Conservation (phyloP, 352 stramenopile species). For the Phytophthora rubi region DNA sequence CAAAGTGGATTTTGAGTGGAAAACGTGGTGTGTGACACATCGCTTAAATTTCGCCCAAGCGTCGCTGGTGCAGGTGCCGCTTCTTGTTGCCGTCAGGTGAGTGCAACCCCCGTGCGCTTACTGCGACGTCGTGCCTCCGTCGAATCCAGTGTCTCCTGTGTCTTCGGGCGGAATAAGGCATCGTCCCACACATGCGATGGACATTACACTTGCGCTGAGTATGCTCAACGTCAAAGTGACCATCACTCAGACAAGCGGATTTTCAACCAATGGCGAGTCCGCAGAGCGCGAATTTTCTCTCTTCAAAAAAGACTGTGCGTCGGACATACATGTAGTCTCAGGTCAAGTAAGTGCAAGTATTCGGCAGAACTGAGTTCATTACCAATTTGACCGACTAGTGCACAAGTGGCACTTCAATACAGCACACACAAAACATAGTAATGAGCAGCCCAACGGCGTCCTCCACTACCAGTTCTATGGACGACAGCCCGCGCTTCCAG, state of each 20-base stretch:
- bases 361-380: constrained; percentile 15
- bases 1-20: constrained; percentile 24
- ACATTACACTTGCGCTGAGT: constrained; percentile 7
- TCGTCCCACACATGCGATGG: constrained; percentile 4
- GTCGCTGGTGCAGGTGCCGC: not conserved
- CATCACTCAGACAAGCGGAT: constrained; percentile 17
- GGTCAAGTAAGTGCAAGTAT: not conserved
- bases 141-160: constrained; percentile 8
- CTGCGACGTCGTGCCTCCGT: not conserved
- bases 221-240: constrained; percentile 28
- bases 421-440: not conserved
- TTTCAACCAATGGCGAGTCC: constrained; percentile 24
- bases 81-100: constrained; percentile 8
- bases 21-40: constrained; percentile 14
- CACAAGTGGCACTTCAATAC: constrained; percentile 22
- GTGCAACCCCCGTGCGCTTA: constrained; percentile 1
- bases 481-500: constrained; percentile 29
- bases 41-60: not conserved
- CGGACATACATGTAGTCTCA: constrained; percentile 1
- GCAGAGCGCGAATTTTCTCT: constrained; percentile 28
- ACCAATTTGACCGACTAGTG: constrained; percentile 15
- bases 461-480: constrained; percentile 24
- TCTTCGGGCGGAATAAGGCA: constrained; percentile 1
- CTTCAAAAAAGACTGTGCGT: constrained; percentile 10
- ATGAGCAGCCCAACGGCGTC: constrained; percentile 36